These are phyloP conservation scores for Noccaea bulbosa DNA, from an alignment of 345 rosid genomes.

Conservation along the genomic window DNA sequence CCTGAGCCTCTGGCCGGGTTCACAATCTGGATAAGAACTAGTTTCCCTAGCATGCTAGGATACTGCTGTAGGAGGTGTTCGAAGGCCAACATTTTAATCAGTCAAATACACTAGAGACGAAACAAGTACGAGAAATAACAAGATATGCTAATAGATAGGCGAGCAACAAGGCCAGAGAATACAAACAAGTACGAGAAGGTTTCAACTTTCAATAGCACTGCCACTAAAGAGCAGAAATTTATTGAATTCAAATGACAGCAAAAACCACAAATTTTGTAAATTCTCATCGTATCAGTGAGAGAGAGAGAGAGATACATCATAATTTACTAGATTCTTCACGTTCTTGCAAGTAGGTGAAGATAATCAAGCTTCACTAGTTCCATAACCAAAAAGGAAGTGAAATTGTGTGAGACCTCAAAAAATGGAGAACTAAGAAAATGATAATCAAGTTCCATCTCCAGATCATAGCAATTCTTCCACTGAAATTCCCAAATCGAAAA, in stretches of 20 bases:
- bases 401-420: neutral
- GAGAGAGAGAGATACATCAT: no score
- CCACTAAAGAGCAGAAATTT: neutral
- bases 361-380: neutral
- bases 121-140: neutral
- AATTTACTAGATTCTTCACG: neutral
- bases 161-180: no score
- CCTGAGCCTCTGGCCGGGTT: conserved; percentile 58
- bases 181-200: no score
- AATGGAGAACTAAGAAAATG: neutral
- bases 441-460: neutral
- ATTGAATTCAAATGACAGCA: conserved; percentile 15
- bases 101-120: neutral
- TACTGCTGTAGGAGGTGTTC: conserved; percentile 50
- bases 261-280: neutral
- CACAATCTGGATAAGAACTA: conserved; percentile 53
- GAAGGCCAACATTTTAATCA: conserved; percentile 48
- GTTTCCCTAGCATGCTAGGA: conserved; percentile 46
- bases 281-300: no score
- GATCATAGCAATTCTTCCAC: neutral
- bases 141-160: no score
- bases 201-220: no score
- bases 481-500: neutral
- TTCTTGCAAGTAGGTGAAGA: neutral
- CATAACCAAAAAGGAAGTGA: neutral